Percentiles rank a stretch among this genome's conserved stretches.
Conservation (phyloP, 768 basidiomycete species). For the Epithele typhae region DNA sequence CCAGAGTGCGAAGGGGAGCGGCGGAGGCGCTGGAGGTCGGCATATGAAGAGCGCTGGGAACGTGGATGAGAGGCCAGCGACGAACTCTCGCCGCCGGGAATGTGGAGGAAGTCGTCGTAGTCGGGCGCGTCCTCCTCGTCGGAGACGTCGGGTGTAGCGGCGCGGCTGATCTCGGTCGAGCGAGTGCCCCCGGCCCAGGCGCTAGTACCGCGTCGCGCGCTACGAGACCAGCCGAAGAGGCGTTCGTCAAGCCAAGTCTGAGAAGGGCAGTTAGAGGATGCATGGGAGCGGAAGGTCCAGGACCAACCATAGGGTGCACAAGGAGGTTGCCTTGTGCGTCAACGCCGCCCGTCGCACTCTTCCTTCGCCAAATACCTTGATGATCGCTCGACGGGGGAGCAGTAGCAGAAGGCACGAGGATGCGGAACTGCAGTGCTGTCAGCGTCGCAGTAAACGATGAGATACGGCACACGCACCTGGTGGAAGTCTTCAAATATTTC, state of each 20-base stretch:
- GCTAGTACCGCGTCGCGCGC: slow-evolving; percentile 73
- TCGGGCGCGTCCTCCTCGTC: slow-evolving; percentile 86
- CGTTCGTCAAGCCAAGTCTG: slow-evolving; percentile 90
- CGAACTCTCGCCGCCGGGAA: slow-evolving; percentile 47
- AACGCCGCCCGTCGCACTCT: slow-evolving; percentile 77
- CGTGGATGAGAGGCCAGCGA: slow-evolving; percentile 28
- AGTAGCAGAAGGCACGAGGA: slow-evolving; percentile 77
- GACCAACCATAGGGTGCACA: slow-evolving; percentile 78
- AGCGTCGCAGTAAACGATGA: background rate
- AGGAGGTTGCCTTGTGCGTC: slow-evolving; percentile 82
- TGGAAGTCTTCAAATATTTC: slow-evolving; percentile 85
- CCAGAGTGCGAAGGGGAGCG: slow-evolving; percentile 27
- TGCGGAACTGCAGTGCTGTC: slow-evolving; percentile 52
- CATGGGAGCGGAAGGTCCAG: slow-evolving; percentile 5
- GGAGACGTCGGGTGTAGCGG: slow-evolving; percentile 68
- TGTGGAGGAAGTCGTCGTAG: slow-evolving; percentile 82
- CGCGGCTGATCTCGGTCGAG: slow-evolving; percentile 56
- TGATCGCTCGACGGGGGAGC: slow-evolving; percentile 76
- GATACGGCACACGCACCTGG: slow-evolving; percentile 43
- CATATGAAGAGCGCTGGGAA: slow-evolving; percentile 40
- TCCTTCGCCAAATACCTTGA: slow-evolving; percentile 74
- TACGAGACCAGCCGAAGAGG: slow-evolving; percentile 87
- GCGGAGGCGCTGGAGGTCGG: slow-evolving; percentile 62
- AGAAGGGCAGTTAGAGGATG: background rate
- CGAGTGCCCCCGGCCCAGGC: slow-evolving; percentile 75